Percentiles rank a stretch among this genome's conserved stretches.
Conservation (phyloP, 2,329 filamentous ascomycete species). For the Alternaria hordeiaustralica region DNA sequence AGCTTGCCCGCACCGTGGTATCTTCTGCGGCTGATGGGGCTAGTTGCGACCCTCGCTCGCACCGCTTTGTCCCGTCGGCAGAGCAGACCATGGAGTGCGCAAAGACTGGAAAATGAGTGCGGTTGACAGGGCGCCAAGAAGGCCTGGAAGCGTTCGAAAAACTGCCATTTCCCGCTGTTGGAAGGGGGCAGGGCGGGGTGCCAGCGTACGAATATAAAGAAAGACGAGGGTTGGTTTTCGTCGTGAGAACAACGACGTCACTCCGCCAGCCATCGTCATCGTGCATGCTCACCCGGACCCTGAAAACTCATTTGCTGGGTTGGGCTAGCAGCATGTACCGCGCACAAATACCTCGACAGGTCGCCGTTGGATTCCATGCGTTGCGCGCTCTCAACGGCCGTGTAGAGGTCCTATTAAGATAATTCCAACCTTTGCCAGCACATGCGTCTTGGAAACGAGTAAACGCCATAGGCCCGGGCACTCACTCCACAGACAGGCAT, state of each 20-base stretch:
- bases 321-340: slow-evolving; percentile 3
- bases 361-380: not conserved
- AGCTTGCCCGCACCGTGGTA: slow-evolving; percentile 19
- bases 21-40: slow-evolving; percentile 29
- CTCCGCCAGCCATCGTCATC: slow-evolving; percentile 33
- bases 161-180: slow-evolving; percentile 23
- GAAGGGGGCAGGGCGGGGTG: slow-evolving; percentile 25
- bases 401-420: not conserved
- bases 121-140: slow-evolving; percentile 34
- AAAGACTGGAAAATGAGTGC: slow-evolving; percentile 18
- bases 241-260: slow-evolving; percentile 31
- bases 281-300: slow-evolving; percentile 32
- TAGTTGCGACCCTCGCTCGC: slow-evolving; percentile 16
- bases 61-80: slow-evolving; percentile 27
- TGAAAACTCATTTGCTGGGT: slow-evolving; percentile 12
- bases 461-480: slow-evolving; percentile 5
- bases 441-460: not conserved
- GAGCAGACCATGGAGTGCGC: slow-evolving; percentile 6
- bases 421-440: not conserved
- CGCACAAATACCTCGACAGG: not conserved
- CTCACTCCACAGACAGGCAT: slow-evolving; percentile 7
- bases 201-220: slow-evolving; percentile 26
- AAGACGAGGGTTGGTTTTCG: slow-evolving; percentile 26
- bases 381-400: not conserved
- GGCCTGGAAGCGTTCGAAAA: slow-evolving; percentile 44